Conservation (phyloP, 164 flowering plant genomes). For the Sextonia rubra region DNA sequence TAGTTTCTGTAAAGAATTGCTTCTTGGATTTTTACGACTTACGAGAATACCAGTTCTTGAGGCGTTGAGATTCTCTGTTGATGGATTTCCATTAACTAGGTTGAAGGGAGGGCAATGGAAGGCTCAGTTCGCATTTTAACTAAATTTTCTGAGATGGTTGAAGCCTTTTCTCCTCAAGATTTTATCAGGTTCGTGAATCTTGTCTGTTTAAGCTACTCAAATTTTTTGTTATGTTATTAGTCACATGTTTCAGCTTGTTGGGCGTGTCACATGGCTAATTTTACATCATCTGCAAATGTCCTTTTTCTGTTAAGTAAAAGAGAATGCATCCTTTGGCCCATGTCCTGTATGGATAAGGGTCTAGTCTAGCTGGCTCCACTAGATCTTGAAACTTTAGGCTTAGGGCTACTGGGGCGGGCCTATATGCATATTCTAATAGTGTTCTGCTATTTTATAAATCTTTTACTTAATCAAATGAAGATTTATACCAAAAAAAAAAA, state of each 20-base stretch:
- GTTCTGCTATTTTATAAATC: no score
- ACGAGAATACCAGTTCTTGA: neutral
- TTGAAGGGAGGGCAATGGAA: constrained; percentile 68
- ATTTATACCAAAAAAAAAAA: no score
- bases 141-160: constrained; percentile 69
- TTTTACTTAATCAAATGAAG: no score
- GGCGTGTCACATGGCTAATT: neutral
- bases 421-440: no score
- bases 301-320: neutral
- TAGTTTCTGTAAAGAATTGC: no score
- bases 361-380: no score
- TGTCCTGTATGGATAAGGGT: no score
- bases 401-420: neutral
- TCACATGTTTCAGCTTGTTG: neutral
- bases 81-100: constrained; percentile 32
- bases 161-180: constrained; percentile 42
- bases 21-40: neutral
- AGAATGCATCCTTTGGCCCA: neutral
- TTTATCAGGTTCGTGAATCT: constrained; percentile 54
- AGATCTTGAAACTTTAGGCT: neutral
- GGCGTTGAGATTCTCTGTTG: neutral
- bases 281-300: neutral
- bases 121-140: constrained; percentile 81
- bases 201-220: neutral
- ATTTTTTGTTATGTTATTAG: neutral